A percentile compares a stretch with the other conserved stretches of the same genome.
phyloP scores from a whole-genome alignment of 75 land plant species.

The Chamaecyparis obtusa region DNA sequence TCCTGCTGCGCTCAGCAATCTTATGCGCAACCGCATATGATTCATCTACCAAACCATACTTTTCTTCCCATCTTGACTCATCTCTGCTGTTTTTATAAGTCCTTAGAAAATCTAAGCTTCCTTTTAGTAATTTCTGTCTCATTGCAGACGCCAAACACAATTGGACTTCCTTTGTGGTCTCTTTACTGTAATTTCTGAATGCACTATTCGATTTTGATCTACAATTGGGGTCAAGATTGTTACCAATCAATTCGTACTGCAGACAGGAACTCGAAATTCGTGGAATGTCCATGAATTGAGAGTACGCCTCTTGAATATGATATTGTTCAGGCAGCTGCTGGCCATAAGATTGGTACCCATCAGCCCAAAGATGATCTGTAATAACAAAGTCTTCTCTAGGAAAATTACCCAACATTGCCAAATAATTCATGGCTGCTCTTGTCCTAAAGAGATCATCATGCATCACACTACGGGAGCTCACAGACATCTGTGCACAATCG shows the following conservation, averaged over 20 bases:
- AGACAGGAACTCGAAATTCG: background rate
- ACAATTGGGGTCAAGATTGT: no score
- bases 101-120: background rate
- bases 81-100: background rate
- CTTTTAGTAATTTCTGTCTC: background rate
- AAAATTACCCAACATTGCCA: background rate
- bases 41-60: background rate
- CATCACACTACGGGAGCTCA: no score
- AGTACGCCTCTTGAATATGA: background rate
- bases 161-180: background rate
- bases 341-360: background rate
- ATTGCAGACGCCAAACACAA: no score
- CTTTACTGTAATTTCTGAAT: background rate
- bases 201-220: background rate
- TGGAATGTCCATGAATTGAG: background rate
- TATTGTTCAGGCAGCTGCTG: no score
- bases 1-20: background rate
- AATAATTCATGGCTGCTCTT: background rate
- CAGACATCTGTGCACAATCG: no score
- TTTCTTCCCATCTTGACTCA: background rate
- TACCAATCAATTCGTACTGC: background rate
- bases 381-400: background rate
- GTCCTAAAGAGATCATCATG: background rate
- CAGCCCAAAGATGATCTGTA: background rate
- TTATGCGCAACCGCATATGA: background rate